Conservation (phyloP, 2,329 filamentous ascomycete species). For the Mariannaea sp. region DNA sequence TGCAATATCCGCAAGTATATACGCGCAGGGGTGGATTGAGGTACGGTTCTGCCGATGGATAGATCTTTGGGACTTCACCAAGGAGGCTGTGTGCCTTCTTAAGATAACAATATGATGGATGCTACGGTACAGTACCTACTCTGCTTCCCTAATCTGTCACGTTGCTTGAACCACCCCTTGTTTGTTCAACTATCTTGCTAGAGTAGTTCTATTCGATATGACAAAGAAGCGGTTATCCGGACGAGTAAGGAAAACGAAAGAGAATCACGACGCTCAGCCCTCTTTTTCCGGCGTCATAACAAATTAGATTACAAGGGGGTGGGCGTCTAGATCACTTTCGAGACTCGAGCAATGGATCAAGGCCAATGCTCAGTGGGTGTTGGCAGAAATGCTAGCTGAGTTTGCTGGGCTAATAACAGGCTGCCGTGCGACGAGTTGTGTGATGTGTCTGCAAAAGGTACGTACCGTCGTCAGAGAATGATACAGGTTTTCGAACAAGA, state of each 20-base stretch:
- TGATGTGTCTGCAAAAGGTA: constrained; percentile 9
- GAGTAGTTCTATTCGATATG: no score
- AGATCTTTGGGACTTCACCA: constrained; percentile 31
- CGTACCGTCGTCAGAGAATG: constrained; percentile 2
- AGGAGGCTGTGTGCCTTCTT: constrained; percentile 13
- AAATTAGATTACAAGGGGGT: background rate
- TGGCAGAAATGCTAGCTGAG: background rate
- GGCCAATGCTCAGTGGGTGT: background rate
- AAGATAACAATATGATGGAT: background rate
- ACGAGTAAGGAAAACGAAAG: no score
- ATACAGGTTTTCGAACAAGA: constrained; percentile 1
- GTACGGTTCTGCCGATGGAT: constrained; percentile 18
- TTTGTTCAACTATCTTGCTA: no score
- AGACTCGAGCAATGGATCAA: background rate
- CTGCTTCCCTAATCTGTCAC: background rate
- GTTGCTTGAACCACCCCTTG: no score
- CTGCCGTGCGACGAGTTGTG: background rate
- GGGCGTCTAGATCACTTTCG: background rate
- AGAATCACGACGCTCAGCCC: no score
- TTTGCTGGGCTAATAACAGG: background rate
- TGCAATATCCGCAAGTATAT: constrained; percentile 28
- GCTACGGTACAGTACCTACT: background rate
- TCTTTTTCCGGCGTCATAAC: no score
- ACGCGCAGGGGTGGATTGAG: constrained; percentile 27
- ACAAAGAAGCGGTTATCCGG: no score